Evolutionary conservation across 768 basidiomycete genomes (phyloP), one percentile per base, ranked within the genome.

Genomic region (Sarcomyxa edulis): DNA sequence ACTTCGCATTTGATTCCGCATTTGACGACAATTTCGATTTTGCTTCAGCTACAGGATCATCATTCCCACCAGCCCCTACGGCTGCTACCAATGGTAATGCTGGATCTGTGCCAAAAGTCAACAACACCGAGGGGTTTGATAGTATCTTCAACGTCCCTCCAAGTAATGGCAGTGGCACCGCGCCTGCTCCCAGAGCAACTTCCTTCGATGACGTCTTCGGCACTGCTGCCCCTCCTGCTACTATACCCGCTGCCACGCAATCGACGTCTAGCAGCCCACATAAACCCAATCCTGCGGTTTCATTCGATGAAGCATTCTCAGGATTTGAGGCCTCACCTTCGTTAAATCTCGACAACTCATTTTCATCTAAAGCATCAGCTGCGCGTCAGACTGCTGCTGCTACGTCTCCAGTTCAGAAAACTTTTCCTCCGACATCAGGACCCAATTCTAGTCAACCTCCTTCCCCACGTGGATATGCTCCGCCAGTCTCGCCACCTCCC

Each of bases 1-100:
- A 60, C 16, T 77, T 86, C 48, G 69, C 78, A 3, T 88, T 90
- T 39, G 84, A 83, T 38, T 65, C 75, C 31, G 74, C 58, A 11
- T 72, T 72, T 30, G 71, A 72, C 14, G 70, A 72, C 40, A 66
- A 62, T 29, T 87, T 88, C 51, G 83, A 87, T 56, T 82, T 81
- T 40, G 48, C 44, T 9, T 51, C 62, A 32, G 66, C 71, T 6
- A 54, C 66, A 4, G 61, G 58, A 26, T 45, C 66, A 7, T 48
- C 55, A 18, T 50, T 61, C 43, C 58, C 54, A 35, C 49, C 56
- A 10, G 40, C 53, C 32, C 46, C 62, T 4, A 47, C 54, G 42
- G 48, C 41, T 16, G 48, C 52, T 45, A 45, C 39, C 18, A 66
- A 40, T 26, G 39, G 32, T 20, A 37, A 42, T 12, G 25, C 25